Evolutionary conservation across 2,329 filamentous ascomycete genomes (phyloP), one percentile per base, ranked within the genome.

Genomic region (Aspergillus sp.): DNA sequence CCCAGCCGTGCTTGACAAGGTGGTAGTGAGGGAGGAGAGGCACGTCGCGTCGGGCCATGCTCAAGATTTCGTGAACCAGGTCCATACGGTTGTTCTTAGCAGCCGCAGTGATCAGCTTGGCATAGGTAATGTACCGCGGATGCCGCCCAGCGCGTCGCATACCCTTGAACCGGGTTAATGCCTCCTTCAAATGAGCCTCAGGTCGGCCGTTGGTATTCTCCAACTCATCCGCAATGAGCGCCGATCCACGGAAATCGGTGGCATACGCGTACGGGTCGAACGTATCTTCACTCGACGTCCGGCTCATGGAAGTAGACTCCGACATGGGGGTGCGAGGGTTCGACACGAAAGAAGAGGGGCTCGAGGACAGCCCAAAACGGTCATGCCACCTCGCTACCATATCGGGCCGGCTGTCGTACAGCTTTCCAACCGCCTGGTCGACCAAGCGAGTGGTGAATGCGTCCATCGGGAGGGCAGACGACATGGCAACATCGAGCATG

Each of bases 41-140:
- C 38, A 96, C 78, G 57, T 98, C 91, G 36, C 79, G 74, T 47
- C 86, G 82, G 8, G 91, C 91, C 76, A 94, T 93, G 45, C 75
- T 78, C 19, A 95, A 71, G 32, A 98, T 82, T 41, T 96, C 86
- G 43, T 86, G 76, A 51, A 85, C 86, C 29, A 93, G 63, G 32
- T 82, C 80, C 61, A 85, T 75, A 52, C 88, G 86, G 51, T 82
- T 75, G 43, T 86, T 80, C 52, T 89, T 86, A 33, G 88, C 85
- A 43, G 89, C 88, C 37, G 85, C 83, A 29, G 82, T 80, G 51
- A 98, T 94, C 44, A 98, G 71, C 71, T 95, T 96, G 30, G 88
- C 86, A 50, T 96, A 95, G 1, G 88, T 94, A 59, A 94, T 91
- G 66, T 96, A 96, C 39, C 89, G 79, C 32, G 89, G 86, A 57